Percentiles rank a stretch among this genome's conserved stretches.
Evolutionary conservation across 306 rosid genomes (phyloP).

Genomic region (Corylus heterophylla): DNA sequence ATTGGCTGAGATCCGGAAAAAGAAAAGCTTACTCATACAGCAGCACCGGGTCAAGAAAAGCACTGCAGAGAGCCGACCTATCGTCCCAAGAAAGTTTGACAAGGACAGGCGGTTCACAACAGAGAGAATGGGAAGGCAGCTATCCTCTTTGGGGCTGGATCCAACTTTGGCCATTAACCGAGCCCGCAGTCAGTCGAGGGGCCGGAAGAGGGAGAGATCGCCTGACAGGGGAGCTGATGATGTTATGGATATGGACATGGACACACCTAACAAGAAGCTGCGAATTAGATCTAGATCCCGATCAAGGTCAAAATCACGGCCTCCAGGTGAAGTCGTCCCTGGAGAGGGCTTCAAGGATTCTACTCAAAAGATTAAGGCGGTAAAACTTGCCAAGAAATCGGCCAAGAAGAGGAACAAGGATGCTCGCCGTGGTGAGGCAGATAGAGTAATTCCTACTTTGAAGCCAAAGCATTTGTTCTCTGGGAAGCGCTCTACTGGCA

Average conservation of each 20-base stretch:
- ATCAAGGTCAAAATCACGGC: constrained; percentile 63
- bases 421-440: constrained; percentile 91
- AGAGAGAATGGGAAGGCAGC: constrained; percentile 83
- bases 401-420: constrained; percentile 73
- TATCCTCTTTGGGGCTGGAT: constrained; percentile 73
- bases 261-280: constrained; percentile 67
- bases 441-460: constrained; percentile 75
- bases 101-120: constrained; percentile 62
- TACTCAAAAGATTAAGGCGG: constrained; percentile 69
- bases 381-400: constrained; percentile 60
- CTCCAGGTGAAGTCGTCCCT: constrained; percentile 67
- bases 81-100: constrained; percentile 78
- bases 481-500: constrained; percentile 72
- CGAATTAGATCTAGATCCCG: constrained; percentile 51
- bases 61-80: constrained; percentile 81
- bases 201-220: constrained; percentile 79
- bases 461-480: constrained; percentile 83
- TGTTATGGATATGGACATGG: constrained; percentile 65
- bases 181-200: constrained; percentile 72
- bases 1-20: constrained; percentile 65
- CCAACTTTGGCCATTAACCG: constrained; percentile 62
- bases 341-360: constrained; percentile 87
- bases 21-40: constrained; percentile 66
- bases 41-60: constrained; percentile 84
- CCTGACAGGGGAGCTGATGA: constrained; percentile 40